Evolutionary conservation across 371 early-diverging fungal genomes (phyloP).

Genomic region (Basidiobolus meristosporus): DNA sequence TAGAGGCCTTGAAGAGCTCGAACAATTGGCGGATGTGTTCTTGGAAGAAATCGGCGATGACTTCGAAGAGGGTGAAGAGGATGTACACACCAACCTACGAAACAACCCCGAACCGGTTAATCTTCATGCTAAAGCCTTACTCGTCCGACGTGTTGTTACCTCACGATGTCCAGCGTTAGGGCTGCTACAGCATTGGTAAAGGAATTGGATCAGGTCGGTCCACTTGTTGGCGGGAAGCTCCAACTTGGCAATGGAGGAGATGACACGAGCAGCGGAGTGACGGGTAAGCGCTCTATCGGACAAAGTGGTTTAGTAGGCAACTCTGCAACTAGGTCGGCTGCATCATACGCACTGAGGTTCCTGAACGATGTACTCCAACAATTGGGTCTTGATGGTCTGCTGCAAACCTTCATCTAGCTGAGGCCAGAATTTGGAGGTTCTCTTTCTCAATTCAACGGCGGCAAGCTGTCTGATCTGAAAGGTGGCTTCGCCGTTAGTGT

Average conservation of each 20-base stretch:
- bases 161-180: constrained; percentile 56
- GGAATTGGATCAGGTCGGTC: constrained; percentile 55
- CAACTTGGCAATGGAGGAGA: constrained; percentile 65
- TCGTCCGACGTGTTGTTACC: constrained; percentile 8
- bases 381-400: constrained; percentile 27
- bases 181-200: constrained; percentile 57
- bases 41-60: constrained; percentile 47
- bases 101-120: not conserved
- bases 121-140: not conserved
- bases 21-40: constrained; percentile 43
- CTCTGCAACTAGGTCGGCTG: not conserved
- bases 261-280: constrained; percentile 65
- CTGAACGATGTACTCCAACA: constrained; percentile 42
- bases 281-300: constrained; percentile 39
- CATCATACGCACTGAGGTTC: constrained; percentile 34
- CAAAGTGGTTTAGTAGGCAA: not conserved
- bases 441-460: constrained; percentile 76
- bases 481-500: too few species aligned
- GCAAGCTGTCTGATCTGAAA: constrained; percentile 61
- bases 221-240: constrained; percentile 62
- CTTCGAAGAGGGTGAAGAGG: constrained; percentile 65
- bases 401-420: constrained; percentile 30
- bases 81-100: constrained; percentile 51
- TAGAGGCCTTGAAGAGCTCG: constrained; percentile 42
- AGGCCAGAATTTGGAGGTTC: constrained; percentile 49